Base-by-base conservation (phyloP, 805 yeast genomes). In the Suhomyces sp. region DNA sequence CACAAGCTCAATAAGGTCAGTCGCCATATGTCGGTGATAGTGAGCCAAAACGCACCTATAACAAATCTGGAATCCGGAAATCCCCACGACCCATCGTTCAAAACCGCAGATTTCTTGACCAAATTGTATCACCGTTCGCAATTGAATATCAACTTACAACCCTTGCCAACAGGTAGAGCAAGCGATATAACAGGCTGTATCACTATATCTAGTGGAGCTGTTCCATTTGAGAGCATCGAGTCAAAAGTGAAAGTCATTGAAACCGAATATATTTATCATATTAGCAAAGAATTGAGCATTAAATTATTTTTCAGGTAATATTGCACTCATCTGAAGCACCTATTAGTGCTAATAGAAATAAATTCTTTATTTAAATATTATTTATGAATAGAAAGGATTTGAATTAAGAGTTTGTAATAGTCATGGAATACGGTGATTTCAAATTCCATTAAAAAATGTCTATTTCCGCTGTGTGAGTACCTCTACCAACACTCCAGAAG, bases 121-220 rank as follows among this genome's bases (percentile, higher is more conserved):
- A 77, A 77, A 51, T 54, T 83, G 20, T 63, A 79, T 19, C 83
- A 83, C 58, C 75, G 79, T 51, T 72, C 88, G 0, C 72, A 75
- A 29, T 54, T 83, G 41, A 73, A 82, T 39, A 57, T 89, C n/a
- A 73, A 78, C 19, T 62, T 89, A 33, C 79, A 81, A 59, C 91
- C 96, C 1, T 69, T 90, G 53, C 75, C 80, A 3, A 89, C 96
- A 0, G 96, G 96, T 0, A 76, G 89, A 58, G 96, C 97, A 0
- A 81, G 80, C 44, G 97, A 90, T 63, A 80, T 88, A 2, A 86
- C 96, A 0, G 97, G 97, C 1, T 75, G 85, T 3, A 62, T 90
- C 40, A 73, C 80, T 0, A 75, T 90, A 0, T 67, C 84, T 0
- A 71, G 69, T 47, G 96, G 96, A 0, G 72, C 83, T 2, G 53